These are phyloP conservation scores for Kwoniella shivajii DNA, from an alignment of 1,284 basidiomycete genomes.

Conservation along the genomic window DNA sequence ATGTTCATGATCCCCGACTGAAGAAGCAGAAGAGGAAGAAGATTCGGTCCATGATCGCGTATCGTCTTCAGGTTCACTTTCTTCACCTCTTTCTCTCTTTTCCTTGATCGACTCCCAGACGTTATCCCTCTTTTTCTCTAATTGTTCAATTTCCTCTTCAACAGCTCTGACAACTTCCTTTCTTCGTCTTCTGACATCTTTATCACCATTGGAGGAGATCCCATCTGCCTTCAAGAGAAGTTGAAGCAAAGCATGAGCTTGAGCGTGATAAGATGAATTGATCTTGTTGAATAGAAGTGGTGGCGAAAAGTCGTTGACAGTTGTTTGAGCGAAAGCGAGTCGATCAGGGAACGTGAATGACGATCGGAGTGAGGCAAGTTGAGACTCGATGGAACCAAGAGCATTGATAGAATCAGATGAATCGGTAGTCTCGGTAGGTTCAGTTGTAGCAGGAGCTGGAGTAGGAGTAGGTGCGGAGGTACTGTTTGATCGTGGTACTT, in stretches of 20 bases:
- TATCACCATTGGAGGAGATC: slow-evolving; percentile 66
- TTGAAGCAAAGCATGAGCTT: slow-evolving; percentile 64
- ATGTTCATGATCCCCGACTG: slow-evolving; percentile 17
- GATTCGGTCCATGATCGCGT: slow-evolving; percentile 16
- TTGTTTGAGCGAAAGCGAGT: slow-evolving; percentile 39
- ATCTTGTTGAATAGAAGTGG: slow-evolving; percentile 58
- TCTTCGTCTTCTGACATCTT: slow-evolving; percentile 61
- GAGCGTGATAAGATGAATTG: slow-evolving; percentile 63
- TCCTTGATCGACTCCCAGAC: slow-evolving; percentile 45
- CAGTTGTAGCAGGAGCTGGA: slow-evolving; percentile 15
- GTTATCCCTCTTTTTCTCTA: slow-evolving; percentile 57
- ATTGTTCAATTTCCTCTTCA: slow-evolving; percentile 63
- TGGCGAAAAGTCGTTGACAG: slow-evolving; percentile 23
- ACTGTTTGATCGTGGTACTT: slow-evolving; percentile 8
- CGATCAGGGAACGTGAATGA: slow-evolving; percentile 43
- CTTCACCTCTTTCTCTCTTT: slow-evolving; percentile 37
- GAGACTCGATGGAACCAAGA: slow-evolving; percentile 34
- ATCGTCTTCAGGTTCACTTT: slow-evolving; percentile 37
- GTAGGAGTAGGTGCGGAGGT: slow-evolving; percentile 26
- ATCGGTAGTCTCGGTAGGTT: slow-evolving; percentile 8
- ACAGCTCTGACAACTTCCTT: slow-evolving; percentile 64
- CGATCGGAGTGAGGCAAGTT: slow-evolving; percentile 29
- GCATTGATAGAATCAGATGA: slow-evolving; percentile 30
- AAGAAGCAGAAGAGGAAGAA: slow-evolving; percentile 9
- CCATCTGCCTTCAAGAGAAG: slow-evolving; percentile 67